Base-by-base conservation (phyloP, 345 rosid species). In the Camelina laxa region DNA sequence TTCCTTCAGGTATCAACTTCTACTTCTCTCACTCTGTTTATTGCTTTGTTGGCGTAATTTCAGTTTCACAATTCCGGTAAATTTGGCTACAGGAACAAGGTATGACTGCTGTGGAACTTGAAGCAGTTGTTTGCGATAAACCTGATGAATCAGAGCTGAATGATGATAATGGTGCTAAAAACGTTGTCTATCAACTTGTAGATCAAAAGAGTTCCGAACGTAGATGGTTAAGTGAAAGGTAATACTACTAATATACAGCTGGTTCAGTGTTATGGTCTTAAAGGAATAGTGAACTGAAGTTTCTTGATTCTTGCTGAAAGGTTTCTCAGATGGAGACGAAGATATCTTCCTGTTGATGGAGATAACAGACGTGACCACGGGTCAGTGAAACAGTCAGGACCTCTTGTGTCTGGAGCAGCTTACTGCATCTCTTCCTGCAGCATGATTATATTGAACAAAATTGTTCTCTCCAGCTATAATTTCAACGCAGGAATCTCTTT, bases 361-460 rank as follows among this genome's bases (percentile, higher is more conserved):
- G 76, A 73, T 67, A 80, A 76, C 68, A 85, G 84, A 73, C 84
- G 81, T 12, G 92, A 77, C 12, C 88, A 76, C 45, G 80, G 83
- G 17, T 60, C 87, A 7, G 83, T 74, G 69, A 79, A 77, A 67
- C 85, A 47, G 70, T 84, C 87, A 30, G 91, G 92, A 58, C 91
- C 98, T 4, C 82, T 93, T 63, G 44, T 93, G 16, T 89, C 97
- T 44, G 98, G 97, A 79, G 72, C 88, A 31, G 97, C 97, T 69
- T 93, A 93, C 77, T 93, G 98, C 60, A 44, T 93, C 63, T 89
- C 98, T 76, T 89, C 98, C 9, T 89, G 98, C 81, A 77, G 97
- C 72, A 93, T 93, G 98, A 93, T 89, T 35, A 56, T 94, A 75
- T 79, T 94, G 71, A 93, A 94, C 72, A 94, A 94, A 82, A 67